These are phyloP conservation scores for Proteromonas lacertae DNA, from an alignment of 352 stramenopile genomes.

Conservation along the genomic window DNA sequence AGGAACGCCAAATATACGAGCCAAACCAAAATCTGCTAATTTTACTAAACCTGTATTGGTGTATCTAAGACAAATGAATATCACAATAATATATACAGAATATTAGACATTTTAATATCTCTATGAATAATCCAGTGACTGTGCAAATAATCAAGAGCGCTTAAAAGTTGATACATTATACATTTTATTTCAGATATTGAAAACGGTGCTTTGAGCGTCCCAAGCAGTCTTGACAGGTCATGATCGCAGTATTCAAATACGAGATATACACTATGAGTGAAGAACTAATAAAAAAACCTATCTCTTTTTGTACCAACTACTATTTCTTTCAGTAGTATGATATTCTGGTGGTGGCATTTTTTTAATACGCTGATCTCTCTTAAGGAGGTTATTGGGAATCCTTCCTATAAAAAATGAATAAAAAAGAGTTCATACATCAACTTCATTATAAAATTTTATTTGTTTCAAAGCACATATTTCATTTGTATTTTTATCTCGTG, in stretches of 20 bases:
- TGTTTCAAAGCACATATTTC: conserved; percentile 51
- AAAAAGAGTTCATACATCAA: too few species aligned
- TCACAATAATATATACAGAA: conserved; percentile 21
- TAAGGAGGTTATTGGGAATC: conserved; percentile 64
- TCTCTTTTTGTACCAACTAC: conserved; percentile 10
- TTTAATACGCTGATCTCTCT: conserved; percentile 29
- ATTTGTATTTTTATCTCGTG: conserved; percentile 20
- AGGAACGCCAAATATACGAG: conserved; percentile 86
- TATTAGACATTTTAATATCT: conserved; percentile 88
- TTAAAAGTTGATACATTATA: conserved; percentile 96
- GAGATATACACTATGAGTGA: conserved; percentile 25
- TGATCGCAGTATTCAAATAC: conserved; percentile 54
- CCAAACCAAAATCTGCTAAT: conserved; percentile 99
- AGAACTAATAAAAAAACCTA: neutral
- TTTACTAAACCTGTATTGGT: conserved; percentile 86
- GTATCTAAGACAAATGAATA: conserved; percentile 14
- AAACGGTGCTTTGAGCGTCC: conserved; percentile 9
- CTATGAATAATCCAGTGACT: conserved; percentile 61
- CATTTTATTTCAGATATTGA: conserved; percentile 16
- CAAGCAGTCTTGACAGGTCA: conserved; percentile 28
- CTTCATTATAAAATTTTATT: conserved; percentile 53
- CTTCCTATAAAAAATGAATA: conserved; percentile 40
- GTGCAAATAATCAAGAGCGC: conserved; percentile 94
- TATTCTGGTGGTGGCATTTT: conserved; percentile 10
- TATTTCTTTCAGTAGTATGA: conserved; percentile 13